These are phyloP conservation scores for Coffea eugenioides DNA, from an alignment of 257 asterid genomes.

Conservation along the genomic window DNA sequence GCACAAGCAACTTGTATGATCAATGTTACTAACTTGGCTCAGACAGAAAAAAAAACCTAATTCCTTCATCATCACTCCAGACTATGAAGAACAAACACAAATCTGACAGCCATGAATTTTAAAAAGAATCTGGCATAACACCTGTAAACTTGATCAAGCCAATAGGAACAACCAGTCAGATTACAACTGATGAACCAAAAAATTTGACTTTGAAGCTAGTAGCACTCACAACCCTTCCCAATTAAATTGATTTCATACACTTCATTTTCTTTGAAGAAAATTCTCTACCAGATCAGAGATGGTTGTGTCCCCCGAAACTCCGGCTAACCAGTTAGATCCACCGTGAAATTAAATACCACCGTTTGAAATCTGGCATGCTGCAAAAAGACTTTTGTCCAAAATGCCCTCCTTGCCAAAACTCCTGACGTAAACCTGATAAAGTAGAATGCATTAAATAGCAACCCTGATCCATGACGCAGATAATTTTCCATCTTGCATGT, in stretches of 20 bases:
- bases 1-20: conserved; percentile 14
- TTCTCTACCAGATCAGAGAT: neutral
- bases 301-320: neutral
- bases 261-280: conserved; percentile 2
- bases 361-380: neutral
- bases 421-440: conserved; percentile 11
- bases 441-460: neutral
- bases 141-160: conserved; percentile 12
- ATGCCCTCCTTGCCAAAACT: neutral
- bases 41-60: neutral
- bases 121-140: conserved; percentile 8
- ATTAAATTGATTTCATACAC: conserved; percentile 23
- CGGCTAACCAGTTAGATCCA: conserved; percentile 6
- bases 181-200: conserved; percentile 13
- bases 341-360: neutral
- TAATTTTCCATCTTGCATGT: neutral
- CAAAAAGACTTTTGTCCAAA: neutral
- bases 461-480: neutral
- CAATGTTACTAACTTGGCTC: neutral
- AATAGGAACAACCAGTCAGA: conserved; percentile 11
- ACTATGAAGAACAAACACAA: neutral
- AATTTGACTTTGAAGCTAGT: conserved; percentile 2
- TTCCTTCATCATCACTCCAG: conserved; percentile 8
- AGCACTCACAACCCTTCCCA: conserved; percentile 27
- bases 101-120: conserved; percentile 4